Evolutionary conservation across 345 rosid species (phyloP), one percentile per base, ranked within the genome.

Genomic region (Eucalyptus decipiens): DNA sequence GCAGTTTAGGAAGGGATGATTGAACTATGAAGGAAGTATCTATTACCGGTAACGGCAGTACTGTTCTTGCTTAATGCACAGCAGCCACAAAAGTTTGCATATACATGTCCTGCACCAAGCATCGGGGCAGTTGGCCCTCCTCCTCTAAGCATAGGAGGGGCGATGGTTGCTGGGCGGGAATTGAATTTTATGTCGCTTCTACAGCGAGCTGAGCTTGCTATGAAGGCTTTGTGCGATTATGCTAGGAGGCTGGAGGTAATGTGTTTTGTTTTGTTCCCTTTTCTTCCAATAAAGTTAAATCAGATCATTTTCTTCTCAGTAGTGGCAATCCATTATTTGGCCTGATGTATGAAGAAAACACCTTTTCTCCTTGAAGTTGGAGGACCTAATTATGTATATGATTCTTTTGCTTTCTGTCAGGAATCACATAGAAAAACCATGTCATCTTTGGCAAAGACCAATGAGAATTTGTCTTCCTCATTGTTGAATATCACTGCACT

Each of bases 391-490:
- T 37, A 37, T 37, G 37, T 37, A 37, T 37, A 62, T 32, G 42
- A 11, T 50, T 23, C 80, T 88, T 30, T 19, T 49, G 23, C 30
- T 87, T 83, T 87, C 87, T 91, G 83, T 87, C 93, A 95, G 98
- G 99, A 97, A 94, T 94, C 98, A 91, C 94, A 94, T 91, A 95
- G 91, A 14, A 95, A 91, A 94, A 94, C 96, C 13, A 11, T 92
- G 42, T 93, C 95, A 60, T 92, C 95, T 52, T 92, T 96, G 92
- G 88, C 91, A 69, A 97, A 93, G 94, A 93, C 96, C 37, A 94
- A 95, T 93, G 99, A 96, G 76, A 95, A 97, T 92, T 94, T 97
- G 93, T 95, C 98, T 88, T 91, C 95, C 88, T 97, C 99, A 5
- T 94, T 95, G 88, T 89, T 95, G 93, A 95, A 94, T 90, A 95